These are phyloP conservation scores for Evansstolkia leycettana DNA, from an alignment of 495 filamentous ascomycete genomes.

Conservation along the genomic window DNA sequence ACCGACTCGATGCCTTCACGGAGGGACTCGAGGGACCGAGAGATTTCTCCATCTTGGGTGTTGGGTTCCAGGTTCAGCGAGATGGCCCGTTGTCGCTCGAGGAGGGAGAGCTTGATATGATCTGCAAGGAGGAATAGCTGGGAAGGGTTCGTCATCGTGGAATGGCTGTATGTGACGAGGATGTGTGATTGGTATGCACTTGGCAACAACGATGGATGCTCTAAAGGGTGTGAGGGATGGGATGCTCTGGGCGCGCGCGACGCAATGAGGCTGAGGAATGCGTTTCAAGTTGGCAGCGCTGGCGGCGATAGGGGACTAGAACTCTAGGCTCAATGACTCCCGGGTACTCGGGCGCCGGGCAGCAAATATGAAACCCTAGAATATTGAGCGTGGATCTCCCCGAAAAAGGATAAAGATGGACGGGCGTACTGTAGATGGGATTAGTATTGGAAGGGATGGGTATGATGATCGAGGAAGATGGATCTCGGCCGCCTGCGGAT, in stretches of 20 bases:
- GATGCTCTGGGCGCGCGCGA: not conserved
- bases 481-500: too few species aligned
- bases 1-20: slow-evolving; percentile 69
- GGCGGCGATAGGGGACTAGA: not conserved
- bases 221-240: not conserved
- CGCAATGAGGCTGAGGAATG: not conserved
- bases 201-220: not conserved
- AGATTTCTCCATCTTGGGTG: slow-evolving; percentile 80
- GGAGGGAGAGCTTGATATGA: slow-evolving; percentile 41
- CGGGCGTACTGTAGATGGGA: too few species aligned
- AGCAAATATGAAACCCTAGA: too few species aligned
- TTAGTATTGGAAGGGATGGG: too few species aligned
- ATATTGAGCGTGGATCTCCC: too few species aligned
- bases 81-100: slow-evolving; percentile 85
- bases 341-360: too few species aligned
- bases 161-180: slow-evolving; percentile 3
- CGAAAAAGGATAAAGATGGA: too few species aligned
- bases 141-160: slow-evolving; percentile 44
- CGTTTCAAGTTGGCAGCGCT: slow-evolving; percentile 1
- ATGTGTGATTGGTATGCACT: not conserved
- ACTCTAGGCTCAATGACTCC: not conserved
- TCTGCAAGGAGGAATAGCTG: slow-evolving; percentile 44
- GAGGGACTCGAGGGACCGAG: slow-evolving; percentile 74
- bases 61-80: slow-evolving; percentile 74
- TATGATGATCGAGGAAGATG: not conserved